Evolutionary conservation across 1,284 basidiomycete genomes (phyloP), one percentile per base, ranked within the genome.

Genomic region (Fomitopsis palustris): DNA sequence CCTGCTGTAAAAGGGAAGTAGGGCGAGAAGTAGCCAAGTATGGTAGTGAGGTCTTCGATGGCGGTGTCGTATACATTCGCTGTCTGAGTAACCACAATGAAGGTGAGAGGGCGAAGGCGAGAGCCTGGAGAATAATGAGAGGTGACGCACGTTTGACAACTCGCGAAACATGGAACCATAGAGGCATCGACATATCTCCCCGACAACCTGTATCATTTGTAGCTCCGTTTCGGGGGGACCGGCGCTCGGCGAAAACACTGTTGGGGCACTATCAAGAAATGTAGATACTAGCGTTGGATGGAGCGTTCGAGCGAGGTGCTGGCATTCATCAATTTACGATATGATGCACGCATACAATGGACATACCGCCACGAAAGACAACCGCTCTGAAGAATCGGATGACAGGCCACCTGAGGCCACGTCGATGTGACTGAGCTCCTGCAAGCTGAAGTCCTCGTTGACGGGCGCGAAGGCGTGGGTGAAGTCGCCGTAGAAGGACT

Each of bases 251-350:
- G 86, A 82, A 72, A 96, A 95, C 2, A 90, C 90, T 9, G 82
- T 70, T 1, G 95, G 92, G 1, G 93, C 92, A 61, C 85, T 84
- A 71, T 97, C 95, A 23, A 97, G 81, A 71, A 94, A 93, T 0
- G 90, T 88, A 6, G 92, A 86, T 1, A 92, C 77, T 5, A 97
- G 76, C 3, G 87, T 88, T 0, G 92, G 80, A 66, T 94, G 84
- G 17, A 97, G 74, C 7, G 87, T 83, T 39, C 78, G 74, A 51
- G 78, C 77, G 57, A 82, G 64, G 68, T 76, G 76, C 79, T 82
- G 57, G 7, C 38, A 6, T 27, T 41, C 17, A 19, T 19, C 29
- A 25, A 12, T 51, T 1, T 41, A 12, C 25, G 17, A 53, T 12
- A 21, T 33, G 9, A 42, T n/a, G 33, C 16, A 37, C 17, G 12